Evolutionary conservation across 768 basidiomycete species (phyloP).

Genomic region (Punctularia strigosozonata): DNA sequence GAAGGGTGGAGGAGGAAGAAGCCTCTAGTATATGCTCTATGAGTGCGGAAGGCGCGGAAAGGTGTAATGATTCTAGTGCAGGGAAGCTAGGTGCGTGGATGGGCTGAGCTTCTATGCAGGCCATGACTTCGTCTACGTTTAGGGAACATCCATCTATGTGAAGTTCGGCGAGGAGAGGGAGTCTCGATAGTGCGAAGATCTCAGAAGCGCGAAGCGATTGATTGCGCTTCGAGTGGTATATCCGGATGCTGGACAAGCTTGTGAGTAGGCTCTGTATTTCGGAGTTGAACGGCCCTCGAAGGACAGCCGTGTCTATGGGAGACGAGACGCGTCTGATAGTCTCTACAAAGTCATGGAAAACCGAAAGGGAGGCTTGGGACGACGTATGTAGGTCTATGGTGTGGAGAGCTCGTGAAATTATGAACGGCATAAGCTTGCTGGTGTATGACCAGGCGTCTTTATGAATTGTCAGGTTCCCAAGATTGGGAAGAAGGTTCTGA

Average conservation of each 20-base stretch:
- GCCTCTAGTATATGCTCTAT: background rate
- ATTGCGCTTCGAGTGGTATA: constrained; percentile 21
- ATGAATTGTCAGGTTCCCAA: too few relatives aligned
- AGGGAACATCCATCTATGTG: constrained; percentile 33
- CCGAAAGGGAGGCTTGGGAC: too few relatives aligned
- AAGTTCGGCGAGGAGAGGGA: constrained; percentile 27
- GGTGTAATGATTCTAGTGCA: background rate
- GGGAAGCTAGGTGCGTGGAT: constrained; percentile 1
- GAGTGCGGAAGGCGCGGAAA: background rate
- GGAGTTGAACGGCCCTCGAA: background rate
- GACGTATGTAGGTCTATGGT: too few relatives aligned
- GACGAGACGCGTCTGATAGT: background rate
- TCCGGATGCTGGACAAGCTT: constrained; percentile 29
- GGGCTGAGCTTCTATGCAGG: background rate
- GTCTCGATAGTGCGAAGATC: constrained; percentile 23
- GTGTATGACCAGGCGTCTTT: too few relatives aligned
- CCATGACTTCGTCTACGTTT: constrained; percentile 12
- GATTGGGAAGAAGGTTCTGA: too few relatives aligned
- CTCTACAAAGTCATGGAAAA: background rate
- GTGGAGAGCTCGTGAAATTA: too few relatives aligned
- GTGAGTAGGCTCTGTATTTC: constrained; percentile 2
- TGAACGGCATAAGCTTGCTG: too few relatives aligned
- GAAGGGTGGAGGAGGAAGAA: background rate
- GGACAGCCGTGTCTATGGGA: background rate
- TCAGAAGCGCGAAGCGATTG: constrained; percentile 4